These are phyloP conservation scores for Acanthamoeba triangularis DNA, from an alignment of 208 protist species.

Conservation along the genomic window DNA sequence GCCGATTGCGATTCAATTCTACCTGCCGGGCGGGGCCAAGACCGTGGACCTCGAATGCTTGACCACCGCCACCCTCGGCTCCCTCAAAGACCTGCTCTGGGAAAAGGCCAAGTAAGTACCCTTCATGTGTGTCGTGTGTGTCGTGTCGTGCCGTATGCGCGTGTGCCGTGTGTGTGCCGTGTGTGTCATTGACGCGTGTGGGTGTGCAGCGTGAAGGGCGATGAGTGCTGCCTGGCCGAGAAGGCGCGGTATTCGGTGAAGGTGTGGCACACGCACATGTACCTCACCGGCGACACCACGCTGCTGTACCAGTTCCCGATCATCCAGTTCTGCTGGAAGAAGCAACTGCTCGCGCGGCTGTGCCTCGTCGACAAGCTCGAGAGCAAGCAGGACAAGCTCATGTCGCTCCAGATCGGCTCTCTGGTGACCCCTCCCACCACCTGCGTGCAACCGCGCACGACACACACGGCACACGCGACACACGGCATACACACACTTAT, in stretches of 20 bases:
- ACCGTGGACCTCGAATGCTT: background rate
- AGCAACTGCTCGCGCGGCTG: constrained; percentile 14
- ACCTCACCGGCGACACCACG: constrained; percentile 63
- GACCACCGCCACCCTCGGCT: background rate
- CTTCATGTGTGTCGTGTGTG: no score
- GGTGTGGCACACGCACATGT: constrained; percentile 68
- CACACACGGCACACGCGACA: background rate
- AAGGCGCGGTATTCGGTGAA: constrained; percentile 64
- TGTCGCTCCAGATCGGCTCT: constrained; percentile 67
- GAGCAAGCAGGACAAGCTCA: constrained; percentile 70
- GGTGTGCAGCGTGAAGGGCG: background rate
- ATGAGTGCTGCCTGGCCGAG: background rate
- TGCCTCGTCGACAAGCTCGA: constrained; percentile 65
- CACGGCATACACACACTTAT: background rate
- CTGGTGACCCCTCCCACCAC: background rate
- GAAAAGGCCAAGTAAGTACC: background rate
- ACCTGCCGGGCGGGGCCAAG: background rate
- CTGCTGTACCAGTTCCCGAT: constrained; percentile 57
- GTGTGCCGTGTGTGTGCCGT: background rate
- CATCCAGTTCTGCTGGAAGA: constrained; percentile 71
- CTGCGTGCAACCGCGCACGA: background rate
- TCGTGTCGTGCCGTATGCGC: no score
- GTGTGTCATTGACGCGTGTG: background rate
- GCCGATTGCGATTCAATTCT: constrained; percentile 33
- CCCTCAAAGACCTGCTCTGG: background rate